Percentiles rank a stretch among this genome's conserved stretches.
Evolutionary conservation across 1,284 basidiomycete species (phyloP).

Genomic region (Heterobasidion parviporum): DNA sequence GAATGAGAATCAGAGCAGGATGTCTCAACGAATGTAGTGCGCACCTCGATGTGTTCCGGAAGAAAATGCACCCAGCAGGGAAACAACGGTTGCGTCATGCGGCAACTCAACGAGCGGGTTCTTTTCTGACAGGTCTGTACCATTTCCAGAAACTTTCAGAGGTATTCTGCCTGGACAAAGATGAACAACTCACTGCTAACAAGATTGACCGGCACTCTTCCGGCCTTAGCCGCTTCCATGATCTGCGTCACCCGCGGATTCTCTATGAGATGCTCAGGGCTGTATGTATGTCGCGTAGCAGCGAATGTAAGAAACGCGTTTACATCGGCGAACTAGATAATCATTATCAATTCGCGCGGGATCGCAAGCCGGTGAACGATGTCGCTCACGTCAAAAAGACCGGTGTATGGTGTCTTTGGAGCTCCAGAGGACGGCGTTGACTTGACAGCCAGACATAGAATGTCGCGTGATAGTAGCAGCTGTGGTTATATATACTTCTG

Average conservation of each 20-base stretch:
- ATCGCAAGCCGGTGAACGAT: neutral
- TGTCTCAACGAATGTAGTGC: slow-evolving; percentile 7
- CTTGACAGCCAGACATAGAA: slow-evolving; percentile 57
- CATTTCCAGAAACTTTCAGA: slow-evolving; percentile 1
- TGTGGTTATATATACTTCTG: slow-evolving; percentile 17
- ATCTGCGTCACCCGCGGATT: slow-evolving; percentile 58
- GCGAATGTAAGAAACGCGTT: slow-evolving; percentile 76
- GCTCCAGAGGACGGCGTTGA: slow-evolving; percentile 15
- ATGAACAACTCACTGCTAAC: slow-evolving; percentile 56
- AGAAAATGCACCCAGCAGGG: slow-evolving; percentile 57
- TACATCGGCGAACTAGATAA: slow-evolving; percentile 65
- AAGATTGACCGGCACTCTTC: slow-evolving; percentile 60
- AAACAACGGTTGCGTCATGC: slow-evolving; percentile 52
- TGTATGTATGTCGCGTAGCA: slow-evolving; percentile 62
- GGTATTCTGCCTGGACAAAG: neutral
- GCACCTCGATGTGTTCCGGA: slow-evolving; percentile 62
- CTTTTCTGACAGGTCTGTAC: slow-evolving; percentile 69
- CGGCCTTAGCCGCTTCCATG: slow-evolving; percentile 61
- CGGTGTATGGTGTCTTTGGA: slow-evolving; percentile 32
- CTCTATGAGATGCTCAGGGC: slow-evolving; percentile 46
- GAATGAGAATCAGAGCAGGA: slow-evolving; percentile 2
- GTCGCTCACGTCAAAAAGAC: slow-evolving; percentile 64
- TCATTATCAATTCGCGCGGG: neutral
- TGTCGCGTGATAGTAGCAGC: slow-evolving; percentile 55
- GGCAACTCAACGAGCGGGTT: slow-evolving; percentile 61